A percentile compares a stretch with the other conserved stretches of the same genome.
Conservation (phyloP, 306 rosid species). For the Rubus parviflorus region DNA sequence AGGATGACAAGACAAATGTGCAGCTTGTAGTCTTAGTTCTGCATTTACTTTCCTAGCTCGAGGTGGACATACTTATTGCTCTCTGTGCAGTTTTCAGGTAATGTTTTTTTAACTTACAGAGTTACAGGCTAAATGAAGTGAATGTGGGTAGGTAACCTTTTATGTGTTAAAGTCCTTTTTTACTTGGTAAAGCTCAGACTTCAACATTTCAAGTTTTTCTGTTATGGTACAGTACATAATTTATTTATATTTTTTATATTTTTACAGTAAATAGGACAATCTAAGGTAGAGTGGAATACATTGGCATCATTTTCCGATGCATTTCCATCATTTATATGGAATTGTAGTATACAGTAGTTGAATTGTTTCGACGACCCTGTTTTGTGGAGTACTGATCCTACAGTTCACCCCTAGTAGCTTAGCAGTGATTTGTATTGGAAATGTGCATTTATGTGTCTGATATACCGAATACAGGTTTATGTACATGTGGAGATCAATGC, state of each 20-base stretch:
- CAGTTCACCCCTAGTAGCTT: neutral
- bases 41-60: neutral
- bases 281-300: neutral
- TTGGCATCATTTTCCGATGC: neutral
- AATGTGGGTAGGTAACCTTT: slow-evolving; percentile 13
- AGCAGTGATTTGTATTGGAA: neutral
- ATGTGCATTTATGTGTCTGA: slow-evolving; percentile 23
- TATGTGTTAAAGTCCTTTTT: neutral
- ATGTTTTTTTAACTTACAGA: neutral
- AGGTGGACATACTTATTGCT: slow-evolving; percentile 10
- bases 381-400: neutral
- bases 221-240: neutral
- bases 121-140: neutral
- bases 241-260: no score
- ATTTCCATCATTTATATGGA: neutral
- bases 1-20: neutral
- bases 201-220: neutral
- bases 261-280: neutral
- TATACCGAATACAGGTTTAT: slow-evolving; percentile 61
- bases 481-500: slow-evolving; percentile 99
- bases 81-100: neutral
- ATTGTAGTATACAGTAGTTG: neutral
- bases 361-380: slow-evolving; percentile 4
- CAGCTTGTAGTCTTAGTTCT: neutral
- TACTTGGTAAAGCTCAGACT: neutral